Evolutionary conservation across 139 green algal genomes (phyloP), one percentile per base, ranked within the genome.

Genomic region (Haematococcus sp.): DNA sequence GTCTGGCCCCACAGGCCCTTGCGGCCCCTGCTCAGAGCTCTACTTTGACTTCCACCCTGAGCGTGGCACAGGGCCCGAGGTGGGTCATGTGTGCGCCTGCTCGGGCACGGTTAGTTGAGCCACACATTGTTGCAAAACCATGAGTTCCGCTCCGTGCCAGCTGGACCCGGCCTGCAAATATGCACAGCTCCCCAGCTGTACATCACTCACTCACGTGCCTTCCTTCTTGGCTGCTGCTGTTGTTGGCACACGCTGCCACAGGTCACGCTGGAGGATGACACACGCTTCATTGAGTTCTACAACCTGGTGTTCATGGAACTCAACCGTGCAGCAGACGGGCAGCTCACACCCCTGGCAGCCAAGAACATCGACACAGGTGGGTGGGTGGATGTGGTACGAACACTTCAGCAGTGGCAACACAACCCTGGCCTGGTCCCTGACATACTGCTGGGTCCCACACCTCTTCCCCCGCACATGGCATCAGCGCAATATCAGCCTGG

Each of bases 321-420:
- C 77, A 94, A 96, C 81, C 80, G 92, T 4, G 69, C 76, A 32
- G 71, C 87, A 1, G 84, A 91, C 34, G 91, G 93, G 32, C 58
- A 54, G 13, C 78, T 95, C 46, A 86, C 79, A 33, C 90, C 89
- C 0, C 88, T 98, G 32, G 85, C 87, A 5, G 84, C 83, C 25
- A 93, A 94, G 83, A 95, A 97, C 90, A 97, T 98, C 79, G 94
- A 98, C 83, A 98, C 94, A 17, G n/a, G n/a, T n/a, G n/a, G n/a
- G n/a, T n/a, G n/a, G n/a, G n/a, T n/a, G n/a, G n/a, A n/a, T n/a
- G n/a, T n/a, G n/a, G n/a, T n/a, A n/a, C n/a, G n/a, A n/a, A n/a
- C n/a, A n/a, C n/a, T n/a, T n/a, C n/a, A n/a, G n/a, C n/a, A n/a
- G n/a, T n/a, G n/a, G n/a, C n/a, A n/a, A n/a, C n/a, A n/a, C n/a